Evolutionary conservation across 73 alveolate species (phyloP).

Genomic region (Paramecium pentaurelia): DNA sequence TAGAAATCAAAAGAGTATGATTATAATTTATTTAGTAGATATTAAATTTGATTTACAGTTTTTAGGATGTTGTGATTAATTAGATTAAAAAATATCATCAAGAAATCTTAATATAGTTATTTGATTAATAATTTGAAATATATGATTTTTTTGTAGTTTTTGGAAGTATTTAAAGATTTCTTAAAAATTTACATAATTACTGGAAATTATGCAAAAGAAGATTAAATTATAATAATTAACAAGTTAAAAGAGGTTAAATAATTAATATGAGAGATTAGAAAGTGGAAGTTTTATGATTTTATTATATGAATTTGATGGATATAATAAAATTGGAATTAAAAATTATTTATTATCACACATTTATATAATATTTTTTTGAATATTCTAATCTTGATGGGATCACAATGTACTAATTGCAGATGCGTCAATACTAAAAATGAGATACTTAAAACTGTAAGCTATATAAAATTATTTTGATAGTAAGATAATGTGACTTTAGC

Average conservation of each 20-base stretch:
- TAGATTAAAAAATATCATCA: neutral
- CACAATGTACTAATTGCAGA: neutral
- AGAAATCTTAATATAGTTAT: neutral
- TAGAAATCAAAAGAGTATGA: too few species aligned
- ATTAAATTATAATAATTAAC: neutral
- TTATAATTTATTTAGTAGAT: too few species aligned
- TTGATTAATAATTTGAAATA: neutral
- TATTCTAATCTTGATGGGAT: constrained; percentile 4
- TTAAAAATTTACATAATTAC: neutral
- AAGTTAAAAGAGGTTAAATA: neutral
- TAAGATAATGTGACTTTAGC: neutral
- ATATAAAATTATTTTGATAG: neutral
- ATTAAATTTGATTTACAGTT: too few species aligned
- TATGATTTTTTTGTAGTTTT: neutral
- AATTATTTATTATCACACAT: neutral
- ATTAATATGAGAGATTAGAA: neutral
- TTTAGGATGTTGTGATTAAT: too few species aligned
- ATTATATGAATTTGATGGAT: neutral
- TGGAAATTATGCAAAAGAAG: neutral
- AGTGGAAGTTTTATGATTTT: neutral
- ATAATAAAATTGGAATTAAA: neutral
- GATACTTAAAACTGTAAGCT: neutral
- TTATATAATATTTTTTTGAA: neutral
- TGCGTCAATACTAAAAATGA: neutral
- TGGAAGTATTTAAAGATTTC: neutral